Evolutionary conservation across 352 stramenopile species (phyloP).

Genomic region (Phytopythium sindhum): DNA sequence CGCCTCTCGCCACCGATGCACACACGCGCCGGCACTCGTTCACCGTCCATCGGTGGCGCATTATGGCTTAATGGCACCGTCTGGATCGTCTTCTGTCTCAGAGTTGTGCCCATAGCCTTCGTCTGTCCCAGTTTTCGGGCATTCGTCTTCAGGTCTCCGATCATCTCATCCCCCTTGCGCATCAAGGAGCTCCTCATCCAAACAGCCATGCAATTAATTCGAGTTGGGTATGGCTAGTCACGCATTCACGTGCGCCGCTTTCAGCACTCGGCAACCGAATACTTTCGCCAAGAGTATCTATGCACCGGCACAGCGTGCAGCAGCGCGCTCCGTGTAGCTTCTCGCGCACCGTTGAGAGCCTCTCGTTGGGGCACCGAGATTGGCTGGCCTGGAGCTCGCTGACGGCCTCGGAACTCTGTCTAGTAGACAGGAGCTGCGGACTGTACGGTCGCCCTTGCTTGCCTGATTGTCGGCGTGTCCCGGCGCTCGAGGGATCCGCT

Average conservation of each 20-base stretch:
- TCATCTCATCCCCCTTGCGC: background rate
- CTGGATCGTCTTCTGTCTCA: background rate
- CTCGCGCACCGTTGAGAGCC: background rate
- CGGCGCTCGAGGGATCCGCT: background rate
- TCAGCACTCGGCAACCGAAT: background rate
- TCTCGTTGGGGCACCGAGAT: background rate
- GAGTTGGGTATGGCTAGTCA: background rate
- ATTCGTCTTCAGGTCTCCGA: background rate
- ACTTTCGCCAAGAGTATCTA: slow-evolving; percentile 5
- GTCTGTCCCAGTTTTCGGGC: background rate
- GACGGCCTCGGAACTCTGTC: background rate
- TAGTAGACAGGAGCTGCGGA: background rate
- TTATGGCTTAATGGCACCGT: background rate
- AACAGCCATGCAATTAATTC: background rate
- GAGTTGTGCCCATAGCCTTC: background rate
- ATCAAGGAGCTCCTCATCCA: background rate
- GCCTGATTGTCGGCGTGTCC: background rate
- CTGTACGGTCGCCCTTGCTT: background rate
- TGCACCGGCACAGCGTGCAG: background rate
- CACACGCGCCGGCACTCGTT: background rate
- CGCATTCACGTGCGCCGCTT: background rate
- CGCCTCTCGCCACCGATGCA: too few relatives aligned
- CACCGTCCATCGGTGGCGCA: background rate
- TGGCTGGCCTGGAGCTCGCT: background rate
- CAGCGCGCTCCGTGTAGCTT: background rate